These are phyloP conservation scores for Decorospora gaudefroyi DNA, from an alignment of 2,329 filamentous ascomycete genomes.

Conservation along the genomic window DNA sequence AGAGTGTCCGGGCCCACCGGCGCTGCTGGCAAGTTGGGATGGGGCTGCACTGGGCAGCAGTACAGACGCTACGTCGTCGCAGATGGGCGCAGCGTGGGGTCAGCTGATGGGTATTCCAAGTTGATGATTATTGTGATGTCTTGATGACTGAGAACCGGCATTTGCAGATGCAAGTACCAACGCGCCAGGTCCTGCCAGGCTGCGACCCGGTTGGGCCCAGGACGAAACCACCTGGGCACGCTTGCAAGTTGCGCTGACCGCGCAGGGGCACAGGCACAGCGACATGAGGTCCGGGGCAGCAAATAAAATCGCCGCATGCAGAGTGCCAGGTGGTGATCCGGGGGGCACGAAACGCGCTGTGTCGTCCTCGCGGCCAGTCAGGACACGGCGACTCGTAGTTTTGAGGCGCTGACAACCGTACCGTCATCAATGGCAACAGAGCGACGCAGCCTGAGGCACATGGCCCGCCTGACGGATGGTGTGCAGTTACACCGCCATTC, in stretches of 20 bases:
- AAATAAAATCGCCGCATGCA: conserved; percentile 35
- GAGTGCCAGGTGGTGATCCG: conserved; percentile 17
- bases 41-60: conserved; percentile 21
- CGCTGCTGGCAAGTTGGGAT: conserved; percentile 8
- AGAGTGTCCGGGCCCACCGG: conserved; percentile 28
- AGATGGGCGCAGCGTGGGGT: conserved; percentile 29
- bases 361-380: conserved; percentile 25
- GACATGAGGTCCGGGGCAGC: conserved; percentile 35
- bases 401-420: conserved; percentile 51
- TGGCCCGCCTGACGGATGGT: conserved; percentile 23
- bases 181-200: conserved; percentile 19
- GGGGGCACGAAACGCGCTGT: conserved; percentile 35
- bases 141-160: conserved; percentile 26
- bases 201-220: conserved; percentile 31
- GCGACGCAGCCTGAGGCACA: conserved; percentile 22
- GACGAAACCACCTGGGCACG: conserved; percentile 23
- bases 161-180: conserved; percentile 16
- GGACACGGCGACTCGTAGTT: conserved; percentile 76
- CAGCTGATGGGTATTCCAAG: conserved; percentile 36
- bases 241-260: conserved; percentile 32
- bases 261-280: conserved; percentile 21
- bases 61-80: conserved; percentile 23
- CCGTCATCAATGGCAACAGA: conserved; percentile 27
- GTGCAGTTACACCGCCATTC: conserved; percentile 40
- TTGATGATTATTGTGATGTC: conserved; percentile 11